Evolutionary conservation across 2,329 filamentous ascomycete species (phyloP).

Genomic region (Neofusicoccum cordaticola): DNA sequence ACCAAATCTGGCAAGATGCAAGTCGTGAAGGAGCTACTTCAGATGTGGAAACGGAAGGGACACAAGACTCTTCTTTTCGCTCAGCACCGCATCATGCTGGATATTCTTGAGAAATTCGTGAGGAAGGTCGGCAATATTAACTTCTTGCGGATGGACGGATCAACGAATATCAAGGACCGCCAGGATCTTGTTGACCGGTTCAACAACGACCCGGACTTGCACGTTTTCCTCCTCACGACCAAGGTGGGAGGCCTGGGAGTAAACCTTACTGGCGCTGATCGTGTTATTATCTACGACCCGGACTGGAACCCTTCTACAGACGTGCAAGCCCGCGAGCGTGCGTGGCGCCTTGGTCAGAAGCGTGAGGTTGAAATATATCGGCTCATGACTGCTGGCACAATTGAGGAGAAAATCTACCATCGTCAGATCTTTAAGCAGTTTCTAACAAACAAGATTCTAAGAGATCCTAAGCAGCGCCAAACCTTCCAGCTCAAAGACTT

Average conservation of each 20-base stretch:
- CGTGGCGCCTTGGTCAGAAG: conserved; percentile 94
- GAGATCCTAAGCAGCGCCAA: conserved; percentile 88
- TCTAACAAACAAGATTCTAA: conserved; percentile 91
- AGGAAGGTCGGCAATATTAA: conserved; percentile 64
- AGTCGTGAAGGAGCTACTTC: conserved; percentile 81
- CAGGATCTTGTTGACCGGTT: conserved; percentile 90
- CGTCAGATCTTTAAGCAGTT: conserved; percentile 99
- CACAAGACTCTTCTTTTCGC: conserved; percentile 93
- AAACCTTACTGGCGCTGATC: conserved; percentile 89
- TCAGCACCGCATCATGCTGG: conserved; percentile 91
- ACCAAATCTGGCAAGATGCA: conserved; percentile 93
- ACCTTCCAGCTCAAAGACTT: conserved; percentile 87
- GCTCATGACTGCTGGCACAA: conserved; percentile 96
- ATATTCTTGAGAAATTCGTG: conserved; percentile 85
- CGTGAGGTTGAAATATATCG: conserved; percentile 94
- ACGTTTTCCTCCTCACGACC: conserved; percentile 91
- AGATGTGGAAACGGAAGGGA: conserved; percentile 86
- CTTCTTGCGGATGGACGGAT: conserved; percentile 89
- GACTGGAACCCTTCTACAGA: conserved; percentile 99
- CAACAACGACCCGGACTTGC: conserved; percentile 73
- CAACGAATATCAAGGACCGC: conserved; percentile 82
- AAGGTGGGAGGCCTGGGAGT: conserved; percentile 92
- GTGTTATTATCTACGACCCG: conserved; percentile 97
- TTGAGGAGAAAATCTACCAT: conserved; percentile 99
- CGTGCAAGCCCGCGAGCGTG: conserved; percentile 88